Percentiles rank a stretch among this genome's conserved stretches.
phyloP scores from a whole-genome alignment of 2,329 filamentous ascomycete species.

The Penicillium hordei region DNA sequence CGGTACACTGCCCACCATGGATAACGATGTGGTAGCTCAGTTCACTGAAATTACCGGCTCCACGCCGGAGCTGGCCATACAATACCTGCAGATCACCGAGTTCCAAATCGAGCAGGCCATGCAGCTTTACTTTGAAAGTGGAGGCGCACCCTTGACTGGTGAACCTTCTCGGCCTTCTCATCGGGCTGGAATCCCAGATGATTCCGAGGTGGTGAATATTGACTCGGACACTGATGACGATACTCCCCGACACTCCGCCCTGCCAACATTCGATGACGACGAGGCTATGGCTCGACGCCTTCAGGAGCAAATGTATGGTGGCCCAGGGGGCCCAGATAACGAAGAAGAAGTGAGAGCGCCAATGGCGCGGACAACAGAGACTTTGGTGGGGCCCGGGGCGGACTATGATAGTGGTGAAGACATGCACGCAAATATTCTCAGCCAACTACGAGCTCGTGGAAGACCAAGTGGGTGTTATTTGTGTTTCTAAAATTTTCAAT shows the following conservation, averaged over 20 bases:
- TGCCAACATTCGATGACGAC: constrained; percentile 74
- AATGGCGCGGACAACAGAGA: constrained; percentile 88
- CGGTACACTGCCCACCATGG: constrained; percentile 53
- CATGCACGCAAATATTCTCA: constrained; percentile 62
- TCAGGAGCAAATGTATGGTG: constrained; percentile 86
- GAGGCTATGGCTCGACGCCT: constrained; percentile 87
- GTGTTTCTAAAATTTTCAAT: neutral
- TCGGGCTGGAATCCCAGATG: constrained; percentile 51
- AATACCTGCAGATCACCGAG: constrained; percentile 82
- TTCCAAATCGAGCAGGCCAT: constrained; percentile 82
- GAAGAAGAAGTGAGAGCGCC: constrained; percentile 76
- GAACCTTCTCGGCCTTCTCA: constrained; percentile 34
- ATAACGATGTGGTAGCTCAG: constrained; percentile 67
- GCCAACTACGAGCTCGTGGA: constrained; percentile 59
- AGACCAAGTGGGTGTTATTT: constrained; percentile 35
- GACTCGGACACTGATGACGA: constrained; percentile 79
- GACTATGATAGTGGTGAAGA: constrained; percentile 56
- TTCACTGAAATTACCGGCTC: constrained; percentile 82
- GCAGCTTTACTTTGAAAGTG: constrained; percentile 85
- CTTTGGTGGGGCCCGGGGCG: constrained; percentile 72
- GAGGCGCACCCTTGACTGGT: constrained; percentile 62
- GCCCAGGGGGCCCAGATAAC: constrained; percentile 39
- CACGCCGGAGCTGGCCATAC: constrained; percentile 69
- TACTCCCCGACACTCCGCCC: constrained; percentile 46
- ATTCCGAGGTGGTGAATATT: constrained; percentile 67